These are phyloP conservation scores for Clonostachys rhizophaga DNA, from an alignment of 2,329 filamentous ascomycete genomes.

Conservation along the genomic window DNA sequence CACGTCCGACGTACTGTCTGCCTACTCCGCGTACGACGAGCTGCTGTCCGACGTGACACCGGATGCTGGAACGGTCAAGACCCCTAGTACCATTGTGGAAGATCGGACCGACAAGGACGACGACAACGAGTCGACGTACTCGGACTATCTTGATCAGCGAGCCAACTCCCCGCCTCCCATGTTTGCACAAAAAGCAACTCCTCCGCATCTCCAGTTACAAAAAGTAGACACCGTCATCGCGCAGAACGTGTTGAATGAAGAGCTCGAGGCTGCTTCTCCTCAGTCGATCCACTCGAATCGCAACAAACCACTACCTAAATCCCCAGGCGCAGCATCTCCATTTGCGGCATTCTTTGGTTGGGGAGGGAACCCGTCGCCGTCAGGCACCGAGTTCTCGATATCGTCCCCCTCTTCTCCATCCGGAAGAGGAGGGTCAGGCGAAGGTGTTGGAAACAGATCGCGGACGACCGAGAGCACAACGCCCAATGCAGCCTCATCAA, in stretches of 20 bases:
- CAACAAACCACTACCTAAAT: conserved; percentile 51
- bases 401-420: conserved; percentile 49
- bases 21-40: conserved; percentile 39
- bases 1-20: conserved; percentile 32
- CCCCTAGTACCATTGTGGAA: neutral
- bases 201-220: conserved; percentile 47
- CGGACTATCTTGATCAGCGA: conserved; percentile 27
- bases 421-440: conserved; percentile 3
- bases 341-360: conserved; percentile 51
- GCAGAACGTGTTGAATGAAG: conserved; percentile 8
- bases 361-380: conserved; percentile 41
- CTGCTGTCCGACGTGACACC: conserved; percentile 26
- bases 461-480: conserved; percentile 24
- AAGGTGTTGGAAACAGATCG: conserved; percentile 13
- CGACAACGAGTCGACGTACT: conserved; percentile 24
- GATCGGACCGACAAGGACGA: conserved; percentile 15
- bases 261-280: conserved; percentile 14
- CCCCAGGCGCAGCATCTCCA: conserved; percentile 41
- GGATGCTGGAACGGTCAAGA: conserved; percentile 2
- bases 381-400: conserved; percentile 42
- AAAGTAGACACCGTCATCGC: conserved; percentile 25
- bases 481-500: conserved; percentile 32
- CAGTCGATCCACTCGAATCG: conserved; percentile 17
- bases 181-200: conserved; percentile 42
- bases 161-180: conserved; percentile 37